These are phyloP conservation scores for Coniochaeta pulveracea DNA, from an alignment of 2,329 filamentous ascomycete genomes.

Conservation along the genomic window DNA sequence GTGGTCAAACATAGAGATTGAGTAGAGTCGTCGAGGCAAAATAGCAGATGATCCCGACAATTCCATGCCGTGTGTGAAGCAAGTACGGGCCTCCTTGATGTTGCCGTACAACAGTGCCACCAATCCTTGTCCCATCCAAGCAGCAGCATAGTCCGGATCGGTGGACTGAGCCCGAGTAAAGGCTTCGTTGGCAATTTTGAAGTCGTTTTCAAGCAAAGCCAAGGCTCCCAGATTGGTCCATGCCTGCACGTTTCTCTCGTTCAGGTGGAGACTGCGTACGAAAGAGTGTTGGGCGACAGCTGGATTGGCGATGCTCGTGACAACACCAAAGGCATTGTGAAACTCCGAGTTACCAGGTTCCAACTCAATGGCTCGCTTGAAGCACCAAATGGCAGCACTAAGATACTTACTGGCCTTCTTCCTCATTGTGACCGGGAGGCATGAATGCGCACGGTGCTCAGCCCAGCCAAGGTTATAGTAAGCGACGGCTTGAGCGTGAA, in stretches of 20 bases:
- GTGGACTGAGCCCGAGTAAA: constrained; percentile 88
- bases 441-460: constrained; percentile 70
- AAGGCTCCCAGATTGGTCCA: constrained; percentile 90
- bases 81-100: constrained; percentile 61
- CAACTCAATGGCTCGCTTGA: constrained; percentile 91
- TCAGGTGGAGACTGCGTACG: constrained; percentile 81
- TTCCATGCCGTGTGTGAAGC: constrained; percentile 92
- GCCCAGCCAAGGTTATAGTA: constrained; percentile 97
- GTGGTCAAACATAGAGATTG: constrained; percentile 72
- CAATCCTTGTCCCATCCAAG: constrained; percentile 88
- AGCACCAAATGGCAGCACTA: constrained; percentile 74
- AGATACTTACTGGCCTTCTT: constrained; percentile 58
- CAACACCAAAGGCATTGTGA: constrained; percentile 92
- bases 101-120: constrained; percentile 71
- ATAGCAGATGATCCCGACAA: constrained; percentile 70
- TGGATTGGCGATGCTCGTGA: constrained; percentile 75
- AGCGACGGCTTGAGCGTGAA: constrained; percentile 85
- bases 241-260: constrained; percentile 71
- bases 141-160: constrained; percentile 86
- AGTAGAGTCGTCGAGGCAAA: constrained; percentile 67
- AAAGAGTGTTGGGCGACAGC: constrained; percentile 89
- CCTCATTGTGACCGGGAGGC: constrained; percentile 38
- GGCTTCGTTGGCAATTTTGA: constrained; percentile 75
- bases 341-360: constrained; percentile 92
- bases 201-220: constrained; percentile 74